Conservation (phyloP, 495 filamentous ascomycete genomes). For the Glonium stellatum region DNA sequence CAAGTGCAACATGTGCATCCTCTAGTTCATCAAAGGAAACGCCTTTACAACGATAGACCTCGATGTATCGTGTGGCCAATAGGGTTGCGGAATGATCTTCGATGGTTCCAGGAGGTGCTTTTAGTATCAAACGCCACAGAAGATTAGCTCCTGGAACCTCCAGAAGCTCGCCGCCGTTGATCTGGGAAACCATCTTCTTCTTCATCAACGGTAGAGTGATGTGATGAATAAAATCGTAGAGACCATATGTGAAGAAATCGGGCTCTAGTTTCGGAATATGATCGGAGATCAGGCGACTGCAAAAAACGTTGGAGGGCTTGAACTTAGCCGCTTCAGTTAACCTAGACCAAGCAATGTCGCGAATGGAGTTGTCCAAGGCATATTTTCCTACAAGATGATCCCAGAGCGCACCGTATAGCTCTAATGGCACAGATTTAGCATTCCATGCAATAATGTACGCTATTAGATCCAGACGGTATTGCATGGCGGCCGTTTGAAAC, state of each 20-base stretch:
- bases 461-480: constrained; percentile 23
- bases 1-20: constrained; percentile 69
- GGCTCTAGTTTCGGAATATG: constrained; percentile 61
- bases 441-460: constrained; percentile 4
- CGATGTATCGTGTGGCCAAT: constrained; percentile 71
- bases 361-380: constrained; percentile 48
- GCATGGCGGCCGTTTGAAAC: constrained; percentile 4
- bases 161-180: constrained; percentile 39
- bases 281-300: constrained; percentile 56
- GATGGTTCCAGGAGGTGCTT: constrained; percentile 59
- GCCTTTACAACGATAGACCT: constrained; percentile 41
- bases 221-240: constrained; percentile 61
- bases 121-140: constrained; percentile 77
- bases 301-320: constrained; percentile 39
- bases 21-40: constrained; percentile 47
- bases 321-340: constrained; percentile 9
- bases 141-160: constrained; percentile 61
- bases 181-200: neutral
- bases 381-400: constrained; percentile 29
- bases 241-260: constrained; percentile 55
- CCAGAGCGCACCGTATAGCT: constrained; percentile 21
- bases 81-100: constrained; percentile 59
- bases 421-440: constrained; percentile 12
- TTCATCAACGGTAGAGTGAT: constrained; percentile 29
- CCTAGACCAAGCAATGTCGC: constrained; percentile 53